Percentiles rank a stretch among this genome's conserved stretches.
These are phyloP conservation scores for Nepenthes alata DNA, from an alignment of 179 eudicot species.

Conservation along the genomic window DNA sequence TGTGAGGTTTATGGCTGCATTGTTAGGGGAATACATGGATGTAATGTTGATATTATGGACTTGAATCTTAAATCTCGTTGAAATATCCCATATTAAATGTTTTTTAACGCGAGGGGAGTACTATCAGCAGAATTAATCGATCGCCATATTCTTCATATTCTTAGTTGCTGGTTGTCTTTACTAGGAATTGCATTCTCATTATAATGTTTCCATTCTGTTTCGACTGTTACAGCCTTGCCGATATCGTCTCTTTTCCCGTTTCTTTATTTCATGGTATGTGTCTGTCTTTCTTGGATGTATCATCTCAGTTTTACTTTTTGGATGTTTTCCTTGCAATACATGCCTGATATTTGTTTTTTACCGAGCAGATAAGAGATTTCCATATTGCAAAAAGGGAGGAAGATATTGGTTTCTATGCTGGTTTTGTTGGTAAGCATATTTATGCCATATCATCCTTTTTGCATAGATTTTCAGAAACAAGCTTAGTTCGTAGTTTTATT, in stretches of 20 bases:
- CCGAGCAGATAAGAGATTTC: conserved; percentile 46
- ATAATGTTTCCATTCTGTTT: conserved; percentile 6
- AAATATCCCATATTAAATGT: no score
- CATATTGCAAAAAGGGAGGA: conserved; percentile 54
- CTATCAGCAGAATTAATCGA: no score
- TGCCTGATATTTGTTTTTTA: background rate
- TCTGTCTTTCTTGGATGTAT: background rate
- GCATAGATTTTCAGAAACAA: background rate
- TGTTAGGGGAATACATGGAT: no score
- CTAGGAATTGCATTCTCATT: background rate
- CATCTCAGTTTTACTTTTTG: background rate
- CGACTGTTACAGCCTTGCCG: conserved; percentile 43
- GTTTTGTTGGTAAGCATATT: conserved; percentile 44
- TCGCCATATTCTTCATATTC: background rate
- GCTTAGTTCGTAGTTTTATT: background rate
- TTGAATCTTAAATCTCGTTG: no score
- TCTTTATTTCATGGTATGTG: conserved; percentile 57
- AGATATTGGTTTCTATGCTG: conserved; percentile 71
- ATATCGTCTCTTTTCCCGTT: conserved; percentile 65
- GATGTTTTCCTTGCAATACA: no score
- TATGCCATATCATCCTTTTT: conserved; percentile 3
- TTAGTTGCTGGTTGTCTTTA: background rate
- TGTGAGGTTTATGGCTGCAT: no score
- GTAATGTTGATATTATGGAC: no score
- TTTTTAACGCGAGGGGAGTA: no score